Evolutionary conservation across 2,329 filamentous ascomycete species (phyloP), one percentile per base, ranked within the genome.

Genomic region (Beauveria australis): DNA sequence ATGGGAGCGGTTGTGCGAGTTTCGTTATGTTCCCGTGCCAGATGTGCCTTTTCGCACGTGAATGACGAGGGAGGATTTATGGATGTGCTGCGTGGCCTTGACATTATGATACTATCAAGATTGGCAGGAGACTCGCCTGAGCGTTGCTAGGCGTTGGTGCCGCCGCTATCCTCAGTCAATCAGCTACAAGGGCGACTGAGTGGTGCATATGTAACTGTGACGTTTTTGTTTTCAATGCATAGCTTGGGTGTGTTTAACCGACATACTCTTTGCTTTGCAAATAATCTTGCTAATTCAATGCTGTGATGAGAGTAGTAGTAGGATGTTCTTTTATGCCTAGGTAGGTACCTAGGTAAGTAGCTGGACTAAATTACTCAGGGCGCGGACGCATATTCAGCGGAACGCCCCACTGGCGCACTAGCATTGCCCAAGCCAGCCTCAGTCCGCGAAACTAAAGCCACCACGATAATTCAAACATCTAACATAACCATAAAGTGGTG

Each of bases 1-100:
- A 51, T 74, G 72, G 72, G 70, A 66, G 40, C 73, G 72, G 10
- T 64, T 75, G 41, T 74, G 72, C 66, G 51, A 68, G 43, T 74
- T 74, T 61, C 67, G 74, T 0, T 68, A 68, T 60, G 68, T 70
- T 58, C 63, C 66, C 0, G 66, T 74, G 0, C 73, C 72, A 14
- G 61, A 61, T 24, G 62, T 60, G 53, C 63, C 65, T 1, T 67
- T 66, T 28, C 66, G 2, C 63, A 60, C 24, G 48, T 61, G 2
- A 64, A 67, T 56, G 61, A 64, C 5, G 30, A 43, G 5, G 5
- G 10, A 6, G 2, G 16, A 6, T 30, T 58, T 12, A 9, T 49
- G 24, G 28, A 18, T 3, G 51, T 58, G 55, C 46, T 58, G 19
- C 37, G 26, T 6, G 18, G 33, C 18, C 16, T 58, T 9, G 55